Evolutionary conservation across 352 stramenopile genomes (phyloP).

Genomic region (Phytophthora macrochlamydospora): DNA sequence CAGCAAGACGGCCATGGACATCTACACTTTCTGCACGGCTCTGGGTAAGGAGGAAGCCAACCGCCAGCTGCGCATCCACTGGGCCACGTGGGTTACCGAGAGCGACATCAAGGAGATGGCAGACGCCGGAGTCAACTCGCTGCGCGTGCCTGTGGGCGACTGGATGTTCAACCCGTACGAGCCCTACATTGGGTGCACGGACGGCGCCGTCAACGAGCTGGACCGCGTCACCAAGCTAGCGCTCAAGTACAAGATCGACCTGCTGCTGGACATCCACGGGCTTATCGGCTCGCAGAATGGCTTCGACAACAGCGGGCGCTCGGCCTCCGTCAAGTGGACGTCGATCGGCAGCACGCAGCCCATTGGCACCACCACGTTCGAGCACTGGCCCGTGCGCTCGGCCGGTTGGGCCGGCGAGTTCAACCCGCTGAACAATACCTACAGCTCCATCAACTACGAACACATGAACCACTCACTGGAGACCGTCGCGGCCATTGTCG

Average conservation of each 20-base stretch:
- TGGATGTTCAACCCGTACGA: slow-evolving; percentile 74
- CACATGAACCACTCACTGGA: slow-evolving; percentile 93
- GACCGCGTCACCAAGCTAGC: slow-evolving; percentile 89
- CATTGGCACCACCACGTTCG: slow-evolving; percentile 56
- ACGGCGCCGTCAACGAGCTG: slow-evolving; percentile 92
- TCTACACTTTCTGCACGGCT: slow-evolving; percentile 79
- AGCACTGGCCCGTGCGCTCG: slow-evolving; percentile 69
- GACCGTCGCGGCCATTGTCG: slow-evolving; percentile 86
- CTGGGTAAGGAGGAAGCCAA: slow-evolving; percentile 86
- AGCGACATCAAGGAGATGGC: slow-evolving; percentile 30
- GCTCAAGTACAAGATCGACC: slow-evolving; percentile 84
- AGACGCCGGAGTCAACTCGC: slow-evolving; percentile 8
- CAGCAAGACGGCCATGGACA: slow-evolving; percentile 91
- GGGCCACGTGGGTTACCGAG: slow-evolving; percentile 91
- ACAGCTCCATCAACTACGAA: slow-evolving; percentile 89
- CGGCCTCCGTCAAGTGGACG: slow-evolving; percentile 28
- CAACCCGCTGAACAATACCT: slow-evolving; percentile 81
- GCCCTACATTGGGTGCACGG: slow-evolving; percentile 92
- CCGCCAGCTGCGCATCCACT: slow-evolving; percentile 92
- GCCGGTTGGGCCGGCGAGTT: slow-evolving; percentile 93
- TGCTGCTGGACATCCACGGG: slow-evolving; percentile 94
- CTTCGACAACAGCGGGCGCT: slow-evolving; percentile 94
- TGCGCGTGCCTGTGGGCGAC: slow-evolving; percentile 20
- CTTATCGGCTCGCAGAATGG: slow-evolving; percentile 94
- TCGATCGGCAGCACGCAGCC: slow-evolving; percentile 32